Conservation (phyloP, 2,329 filamentous ascomycete genomes). For the Colletotrichum tropicicola region DNA sequence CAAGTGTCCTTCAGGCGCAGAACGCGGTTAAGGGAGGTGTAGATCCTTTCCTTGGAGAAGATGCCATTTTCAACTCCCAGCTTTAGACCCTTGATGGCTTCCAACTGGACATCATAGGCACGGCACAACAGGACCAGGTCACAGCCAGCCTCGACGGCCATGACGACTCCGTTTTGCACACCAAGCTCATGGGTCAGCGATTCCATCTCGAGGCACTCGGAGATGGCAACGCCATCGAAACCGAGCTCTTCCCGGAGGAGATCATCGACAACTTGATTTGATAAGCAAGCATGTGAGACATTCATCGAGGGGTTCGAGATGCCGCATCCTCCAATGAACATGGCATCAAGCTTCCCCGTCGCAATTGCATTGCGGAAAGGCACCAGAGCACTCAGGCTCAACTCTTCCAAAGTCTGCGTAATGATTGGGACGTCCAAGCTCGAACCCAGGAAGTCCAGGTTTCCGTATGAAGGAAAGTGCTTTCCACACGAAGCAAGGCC, state of each 20-base stretch:
- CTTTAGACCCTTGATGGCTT: conserved; percentile 90
- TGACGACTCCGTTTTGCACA: conserved; percentile 95
- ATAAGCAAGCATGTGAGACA: conserved; percentile 93
- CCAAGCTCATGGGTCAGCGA: conserved; percentile 94
- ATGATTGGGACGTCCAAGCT: conserved; percentile 94
- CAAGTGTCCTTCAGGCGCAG: conserved; percentile 84
- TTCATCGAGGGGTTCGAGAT: conserved; percentile 93
- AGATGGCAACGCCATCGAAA: conserved; percentile 92
- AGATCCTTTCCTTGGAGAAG: conserved; percentile 81
- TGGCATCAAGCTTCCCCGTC: conserved; percentile 83
- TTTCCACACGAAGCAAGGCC: conserved; percentile 92
- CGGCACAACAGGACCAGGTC: conserved; percentile 90
- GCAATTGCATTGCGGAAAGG: conserved; percentile 91
- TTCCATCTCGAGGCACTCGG: conserved; percentile 97
- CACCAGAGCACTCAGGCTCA: conserved; percentile 90
- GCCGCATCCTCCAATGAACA: conserved; percentile 95
- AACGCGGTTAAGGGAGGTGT: conserved; percentile 81
- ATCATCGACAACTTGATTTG: conserved; percentile 92
- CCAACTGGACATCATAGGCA: conserved; percentile 87
- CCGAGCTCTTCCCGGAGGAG: conserved; percentile 87
- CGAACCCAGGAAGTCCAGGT: conserved; percentile 91
- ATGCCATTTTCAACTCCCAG: conserved; percentile 91
- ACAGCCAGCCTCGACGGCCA: conserved; percentile 96
- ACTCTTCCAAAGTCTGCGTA: conserved; percentile 90
- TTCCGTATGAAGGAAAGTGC: conserved; percentile 96